Base-by-base conservation (phyloP, 192 early-diverging fungal species). In the Neocallimastix lanati region DNA sequence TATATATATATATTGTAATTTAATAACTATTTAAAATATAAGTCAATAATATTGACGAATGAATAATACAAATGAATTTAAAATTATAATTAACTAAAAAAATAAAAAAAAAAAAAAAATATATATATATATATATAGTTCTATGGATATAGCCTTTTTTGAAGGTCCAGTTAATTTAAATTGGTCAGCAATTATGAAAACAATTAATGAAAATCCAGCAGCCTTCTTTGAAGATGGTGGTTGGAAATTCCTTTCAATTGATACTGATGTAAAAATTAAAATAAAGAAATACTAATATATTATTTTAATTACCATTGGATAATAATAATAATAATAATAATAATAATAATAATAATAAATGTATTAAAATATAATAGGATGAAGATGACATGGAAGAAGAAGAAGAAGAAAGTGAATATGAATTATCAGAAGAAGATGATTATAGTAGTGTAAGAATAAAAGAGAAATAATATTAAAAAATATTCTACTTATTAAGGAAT, bases 111-210 rank as follows among this genome's bases (percentile, higher is more conserved):
- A n/a, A n/a, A n/a, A n/a, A n/a, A n/a, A n/a, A n/a, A n/a, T n/a
- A n/a, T n/a, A n/a, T n/a, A n/a, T n/a, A n/a, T n/a, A n/a, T n/a
- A n/a, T n/a, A 13, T 29, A 81, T 82, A 93, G 92, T 83, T 92
- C 93, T 28, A 92, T 96, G 81, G 96, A 99, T 82, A 90, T 99
- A 78, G 88, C 92, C 12, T 96, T 94, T 84, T 93, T 91, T 21
- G 96, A 99, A 83, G 96, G 96, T 29, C 94, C 94, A 9, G 92
- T 95, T 82, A 97, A 96, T 83, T 87, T 98, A 80, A 93, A 93
- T 84, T 99, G 98, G 98, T 81, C 91, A 12, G 91, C 91, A 82
- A 99, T 99, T 85, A 99, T 99, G 98, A 99, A 97, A 85, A 98
- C 96, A 0, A 90, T 99, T 35, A 93, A 93, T 83, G 90, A 94